Evolutionary conservation across 768 basidiomycete genomes (phyloP).

Genomic region (Guyanaporus albipodus): DNA sequence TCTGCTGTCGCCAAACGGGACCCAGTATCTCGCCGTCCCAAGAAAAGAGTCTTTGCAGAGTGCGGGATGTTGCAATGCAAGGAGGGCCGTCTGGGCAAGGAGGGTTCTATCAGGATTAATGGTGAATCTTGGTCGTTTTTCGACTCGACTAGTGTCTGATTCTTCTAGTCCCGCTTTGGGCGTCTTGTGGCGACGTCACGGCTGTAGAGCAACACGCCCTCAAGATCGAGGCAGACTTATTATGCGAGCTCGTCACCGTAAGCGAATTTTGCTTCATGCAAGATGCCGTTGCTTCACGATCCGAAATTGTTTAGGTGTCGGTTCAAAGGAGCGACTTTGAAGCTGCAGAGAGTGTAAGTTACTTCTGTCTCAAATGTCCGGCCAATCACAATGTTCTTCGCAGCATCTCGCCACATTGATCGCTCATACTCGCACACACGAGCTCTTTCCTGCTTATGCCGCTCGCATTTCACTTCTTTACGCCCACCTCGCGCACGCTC

Average conservation of each 20-base stretch:
- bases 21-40: constrained; percentile 68
- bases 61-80: constrained; percentile 52
- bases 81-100: constrained; percentile 40
- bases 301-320: constrained; percentile 41
- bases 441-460: constrained; percentile 53
- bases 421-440: constrained; percentile 56
- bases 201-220: constrained; percentile 47
- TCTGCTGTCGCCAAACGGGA: constrained; percentile 68
- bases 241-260: constrained; percentile 68
- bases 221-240: constrained; percentile 66
- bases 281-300: background rate
- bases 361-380: background rate
- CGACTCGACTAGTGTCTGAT: background rate
- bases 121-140: constrained; percentile 5
- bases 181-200: constrained; percentile 46
- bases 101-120: constrained; percentile 9
- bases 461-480: constrained; percentile 64
- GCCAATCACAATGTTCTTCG: background rate
- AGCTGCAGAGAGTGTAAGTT: constrained; percentile 52
- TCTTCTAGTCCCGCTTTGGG: constrained; percentile 51
- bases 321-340: constrained; percentile 69
- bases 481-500: constrained; percentile 71
- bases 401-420: constrained; percentile 46
- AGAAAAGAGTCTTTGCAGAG: constrained; percentile 62
- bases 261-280: constrained; percentile 13